phyloP scores from a whole-genome alignment of 2,329 filamentous ascomycete genomes.

The Aspergillus hiratsukae region DNA sequence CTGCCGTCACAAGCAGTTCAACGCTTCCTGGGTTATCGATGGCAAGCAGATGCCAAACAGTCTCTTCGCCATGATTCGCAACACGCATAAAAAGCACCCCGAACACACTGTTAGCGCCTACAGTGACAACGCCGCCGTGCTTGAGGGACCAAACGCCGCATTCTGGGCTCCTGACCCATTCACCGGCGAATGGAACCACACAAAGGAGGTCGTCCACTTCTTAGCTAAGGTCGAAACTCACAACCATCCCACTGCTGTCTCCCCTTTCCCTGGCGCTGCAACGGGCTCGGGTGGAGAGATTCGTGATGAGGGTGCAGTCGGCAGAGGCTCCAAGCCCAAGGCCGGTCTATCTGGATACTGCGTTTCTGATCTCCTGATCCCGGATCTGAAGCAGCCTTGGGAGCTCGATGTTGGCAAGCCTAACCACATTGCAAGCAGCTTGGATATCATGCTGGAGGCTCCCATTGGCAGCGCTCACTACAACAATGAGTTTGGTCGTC shows the following conservation, averaged over 20 bases:
- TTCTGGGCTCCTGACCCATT: conserved; percentile 86
- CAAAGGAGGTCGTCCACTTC: conserved; percentile 80
- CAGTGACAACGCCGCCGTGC: conserved; percentile 94
- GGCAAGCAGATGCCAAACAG: conserved; percentile 72
- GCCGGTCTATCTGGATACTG: conserved; percentile 89
- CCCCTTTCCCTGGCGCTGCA: conserved; percentile 85
- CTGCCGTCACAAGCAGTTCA: conserved; percentile 86
- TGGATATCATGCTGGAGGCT: conserved; percentile 97
- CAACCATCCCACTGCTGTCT: conserved; percentile 95
- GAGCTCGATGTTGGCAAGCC: conserved; percentile 87
- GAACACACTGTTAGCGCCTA: conserved; percentile 90
- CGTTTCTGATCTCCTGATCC: conserved; percentile 90
- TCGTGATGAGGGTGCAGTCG: conserved; percentile 89
- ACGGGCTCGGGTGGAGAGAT: conserved; percentile 96
- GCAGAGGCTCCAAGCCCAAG: conserved; percentile 87
- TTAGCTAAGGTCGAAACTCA: conserved; percentile 96
- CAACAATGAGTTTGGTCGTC: conserved; percentile 96
- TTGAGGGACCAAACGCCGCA: conserved; percentile 65
- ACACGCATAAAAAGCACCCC: conserved; percentile 77
- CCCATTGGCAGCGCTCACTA: conserved; percentile 92
- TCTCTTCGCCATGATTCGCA: conserved; percentile 93
- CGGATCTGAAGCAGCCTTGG: conserved; percentile 78
- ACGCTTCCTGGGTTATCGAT: conserved; percentile 93
- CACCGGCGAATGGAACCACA: conserved; percentile 82
- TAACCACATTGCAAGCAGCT: conserved; percentile 82